phyloP scores from a whole-genome alignment of 1,284 basidiomycete genomes.

The Phaffia rhodozyma region DNA sequence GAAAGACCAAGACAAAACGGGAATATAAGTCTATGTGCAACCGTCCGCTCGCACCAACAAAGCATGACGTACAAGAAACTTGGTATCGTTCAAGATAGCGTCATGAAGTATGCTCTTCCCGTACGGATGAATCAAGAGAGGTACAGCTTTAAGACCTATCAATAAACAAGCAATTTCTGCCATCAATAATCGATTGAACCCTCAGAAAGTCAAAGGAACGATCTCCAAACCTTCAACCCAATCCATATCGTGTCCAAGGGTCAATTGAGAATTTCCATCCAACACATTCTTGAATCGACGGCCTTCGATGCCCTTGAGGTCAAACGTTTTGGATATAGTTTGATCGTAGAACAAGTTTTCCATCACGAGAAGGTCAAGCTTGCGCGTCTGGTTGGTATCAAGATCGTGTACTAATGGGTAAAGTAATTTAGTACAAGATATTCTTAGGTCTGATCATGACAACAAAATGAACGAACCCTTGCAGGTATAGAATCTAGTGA shows the following conservation, averaged over 20 bases:
- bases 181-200: slow-evolving; percentile 1
- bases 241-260: slow-evolving; percentile 45
- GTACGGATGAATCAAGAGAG: slow-evolving; percentile 54
- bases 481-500: slow-evolving; percentile 1
- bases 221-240: slow-evolving; percentile 57
- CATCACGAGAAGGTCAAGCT: slow-evolving; percentile 64
- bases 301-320: slow-evolving; percentile 66
- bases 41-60: neutral
- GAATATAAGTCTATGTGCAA: neutral
- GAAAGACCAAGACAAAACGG: neutral
- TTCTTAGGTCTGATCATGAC: neutral
- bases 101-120: slow-evolving; percentile 56
- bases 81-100: slow-evolving; percentile 54
- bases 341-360: slow-evolving; percentile 64
- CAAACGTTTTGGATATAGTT: slow-evolving; percentile 55
- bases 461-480: neutral
- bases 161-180: neutral
- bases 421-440: neutral
- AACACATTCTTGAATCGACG: slow-evolving; percentile 47
- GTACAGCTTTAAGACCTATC: slow-evolving; percentile 49
- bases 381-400: slow-evolving; percentile 50
- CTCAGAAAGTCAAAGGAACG: neutral
- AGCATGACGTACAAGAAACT: slow-evolving; percentile 42
- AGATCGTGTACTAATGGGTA: slow-evolving; percentile 47
- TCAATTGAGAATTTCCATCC: slow-evolving; percentile 30